Base-by-base conservation (phyloP, 1,139 yeast species). In the Magnusiomyces suaveolens region DNA sequence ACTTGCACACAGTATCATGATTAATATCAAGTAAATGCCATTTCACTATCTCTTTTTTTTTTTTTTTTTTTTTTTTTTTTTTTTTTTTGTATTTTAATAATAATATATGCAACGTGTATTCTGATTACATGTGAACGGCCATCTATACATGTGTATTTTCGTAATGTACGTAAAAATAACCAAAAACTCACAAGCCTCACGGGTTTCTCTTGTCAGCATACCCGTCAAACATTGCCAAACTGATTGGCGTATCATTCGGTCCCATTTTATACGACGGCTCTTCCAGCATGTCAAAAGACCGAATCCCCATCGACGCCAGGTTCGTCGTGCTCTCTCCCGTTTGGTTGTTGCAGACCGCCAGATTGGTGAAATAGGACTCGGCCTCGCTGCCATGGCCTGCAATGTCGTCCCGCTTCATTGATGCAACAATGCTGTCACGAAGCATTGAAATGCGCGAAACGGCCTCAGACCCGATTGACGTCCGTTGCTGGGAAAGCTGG, bases 181-280 rank as follows among this genome's bases (percentile, higher is more conserved):
- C n/a, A n/a, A n/a, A n/a, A n/a, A n/a, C n/a, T n/a, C n/a, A n/a
- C n/a, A n/a, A n/a, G n/a, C n/a, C n/a, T 29, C 36, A 38, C n/a
- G 43, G 43, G 18, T 38, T 38, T 8, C 18, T 81, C 59, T 75
- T 78, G 48, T 87, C 87, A 16, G 81, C 74, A 52, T 82, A 80
- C 0, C 92, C 83, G 61, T 85, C 92, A 66, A 90, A 88, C 56
- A 84, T 71, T 59, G 85, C 83, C 54, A 89, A 70, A 63, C 84
- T 85, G 25, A 87, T 69, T 32, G 89, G 81, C 1, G 83, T 82
- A 61, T 84, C 89, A 65, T 86, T 86, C 44, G 70, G 56, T 2
- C 74, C 70, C 59, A 81, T 69, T 1, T 73, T 70, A 0, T 79
- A 74, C 58, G 79, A 78, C 0, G 86, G 75, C 60, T 84, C 90